Evolutionary conservation across 148 eudicot species (phyloP), one percentile per base, ranked within the genome.

Genomic region (Suaeda aralocaspica): DNA sequence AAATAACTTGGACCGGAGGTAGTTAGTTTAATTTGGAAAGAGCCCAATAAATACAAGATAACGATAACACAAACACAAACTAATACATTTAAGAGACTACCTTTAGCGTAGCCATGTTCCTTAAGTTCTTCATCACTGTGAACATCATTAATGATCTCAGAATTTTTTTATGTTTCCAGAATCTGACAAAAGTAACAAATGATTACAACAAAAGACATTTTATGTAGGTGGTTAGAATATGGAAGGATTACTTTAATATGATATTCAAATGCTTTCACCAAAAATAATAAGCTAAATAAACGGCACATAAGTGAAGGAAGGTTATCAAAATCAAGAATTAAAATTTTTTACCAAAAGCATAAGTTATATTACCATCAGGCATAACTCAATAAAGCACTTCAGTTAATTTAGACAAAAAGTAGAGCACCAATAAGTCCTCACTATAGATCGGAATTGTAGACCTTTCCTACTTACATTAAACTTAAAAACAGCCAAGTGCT

Each of bases 81-180:
- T 72, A 33, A 52, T 12, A 63, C 24, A 59, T 4, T 58, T 66
- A 70, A 60, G 64, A 64, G 49, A 28, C 50, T 76, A 93, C 98
- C 98, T 93, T 85, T 67, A 93, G 53, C 61, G 79, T 93, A 93
- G 53, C 98, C 96, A 88, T 80, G 24, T 57, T 83, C 30, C 73
- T 85, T 55, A 93, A 74, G 73, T 81, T 84, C 88, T 85, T 90
- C 87, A 80, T 72, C 78, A 91, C 84, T 25, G 98, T 88, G 75
- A 69, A 83, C 65, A 91, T 77, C 98, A 90, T 80, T 77, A 93
- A 69, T 36, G 98, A 77, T n/a, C 31, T 77, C 72, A 6, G 98
- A 88, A 80, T 83, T 87, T 71, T 83, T 82, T 78, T 81, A 84
- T 72, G 82, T 82, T 89, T 53, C 98, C 70, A 91, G 73, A 74